A percentile compares a stretch with the other conserved stretches of the same genome.
Conservation (phyloP, 176 grass and related monocot genomes). For the Guadua angustifolia region DNA sequence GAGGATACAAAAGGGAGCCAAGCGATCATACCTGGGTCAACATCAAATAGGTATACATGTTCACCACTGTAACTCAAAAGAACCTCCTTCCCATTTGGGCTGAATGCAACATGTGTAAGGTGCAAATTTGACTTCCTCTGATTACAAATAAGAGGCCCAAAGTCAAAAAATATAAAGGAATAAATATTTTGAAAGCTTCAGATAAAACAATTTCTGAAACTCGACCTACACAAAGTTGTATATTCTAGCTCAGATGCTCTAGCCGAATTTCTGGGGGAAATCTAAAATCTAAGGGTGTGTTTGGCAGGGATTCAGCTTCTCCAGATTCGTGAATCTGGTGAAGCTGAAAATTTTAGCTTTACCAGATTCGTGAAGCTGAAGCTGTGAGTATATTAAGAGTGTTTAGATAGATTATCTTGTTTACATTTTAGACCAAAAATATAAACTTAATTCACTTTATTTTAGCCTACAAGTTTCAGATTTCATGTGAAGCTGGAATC, state of each 20-base stretch:
- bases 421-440: no score
- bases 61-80: slow-evolving; percentile 96
- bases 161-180: slow-evolving; percentile 22
- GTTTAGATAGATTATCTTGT: no score
- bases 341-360: no score
- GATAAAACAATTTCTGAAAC: slow-evolving; percentile 1
- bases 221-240: not conserved
- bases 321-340: no score
- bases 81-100: slow-evolving; percentile 86
- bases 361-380: no score
- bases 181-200: slow-evolving; percentile 1
- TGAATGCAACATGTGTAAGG: slow-evolving; percentile 94
- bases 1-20: slow-evolving; percentile 29
- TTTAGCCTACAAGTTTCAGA: no score
- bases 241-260: slow-evolving; percentile 13
- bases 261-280: not conserved
- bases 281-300: not conserved
- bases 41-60: slow-evolving; percentile 95
- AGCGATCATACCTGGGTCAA: slow-evolving; percentile 66
- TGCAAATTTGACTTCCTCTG: slow-evolving; percentile 85
- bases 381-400: no score
- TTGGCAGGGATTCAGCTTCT: no score
- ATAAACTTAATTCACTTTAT: no score
- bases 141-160: slow-evolving; percentile 33
- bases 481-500: no score